Evolutionary conservation across 2,329 filamentous ascomycete species (phyloP).

Genomic region (Stagonosporopsis vannaccii): DNA sequence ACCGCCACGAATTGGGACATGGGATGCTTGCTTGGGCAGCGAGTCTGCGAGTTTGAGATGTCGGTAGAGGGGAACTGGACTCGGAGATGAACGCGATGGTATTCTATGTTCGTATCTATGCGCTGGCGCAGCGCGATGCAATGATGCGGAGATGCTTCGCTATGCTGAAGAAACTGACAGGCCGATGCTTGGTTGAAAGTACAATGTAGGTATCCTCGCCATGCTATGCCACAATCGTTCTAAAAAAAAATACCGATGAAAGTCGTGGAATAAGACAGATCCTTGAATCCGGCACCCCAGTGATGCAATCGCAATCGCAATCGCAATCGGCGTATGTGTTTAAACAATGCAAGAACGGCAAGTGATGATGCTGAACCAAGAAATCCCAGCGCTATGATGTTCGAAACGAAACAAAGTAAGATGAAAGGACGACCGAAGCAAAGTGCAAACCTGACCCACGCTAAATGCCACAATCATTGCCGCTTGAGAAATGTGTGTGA

Average conservation of each 20-base stretch:
- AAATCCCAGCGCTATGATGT: constrained; percentile 41
- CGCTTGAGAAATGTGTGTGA: constrained; percentile 30
- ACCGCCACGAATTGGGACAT: constrained; percentile 35
- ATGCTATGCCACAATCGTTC: constrained; percentile 32
- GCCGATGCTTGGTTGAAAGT: constrained; percentile 24
- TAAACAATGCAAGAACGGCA: constrained; percentile 30
- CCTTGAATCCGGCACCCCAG: constrained; percentile 16
- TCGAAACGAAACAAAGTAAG: constrained; percentile 27
- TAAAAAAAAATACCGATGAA: constrained; percentile 15
- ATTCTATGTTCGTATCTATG: constrained; percentile 23
- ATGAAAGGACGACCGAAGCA: constrained; percentile 29
- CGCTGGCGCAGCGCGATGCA: constrained; percentile 26
- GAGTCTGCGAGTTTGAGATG: constrained; percentile 19
- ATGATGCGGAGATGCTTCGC: constrained; percentile 27
- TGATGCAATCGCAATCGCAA: constrained; percentile 31
- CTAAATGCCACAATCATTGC: constrained; percentile 51
- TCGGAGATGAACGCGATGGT: constrained; percentile 26
- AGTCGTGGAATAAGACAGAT: constrained; percentile 7
- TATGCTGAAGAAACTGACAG: constrained; percentile 21
- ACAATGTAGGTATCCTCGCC: constrained; percentile 31
- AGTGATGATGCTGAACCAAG: constrained; percentile 28
- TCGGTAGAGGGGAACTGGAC: constrained; percentile 24
- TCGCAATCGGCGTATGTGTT: constrained; percentile 33
- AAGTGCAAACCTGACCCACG: constrained; percentile 39
- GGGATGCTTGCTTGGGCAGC: constrained; percentile 28